Evolutionary conservation across 2,329 filamentous ascomycete species (phyloP).

Genomic region (Aspergillus oerlinghausenensis): DNA sequence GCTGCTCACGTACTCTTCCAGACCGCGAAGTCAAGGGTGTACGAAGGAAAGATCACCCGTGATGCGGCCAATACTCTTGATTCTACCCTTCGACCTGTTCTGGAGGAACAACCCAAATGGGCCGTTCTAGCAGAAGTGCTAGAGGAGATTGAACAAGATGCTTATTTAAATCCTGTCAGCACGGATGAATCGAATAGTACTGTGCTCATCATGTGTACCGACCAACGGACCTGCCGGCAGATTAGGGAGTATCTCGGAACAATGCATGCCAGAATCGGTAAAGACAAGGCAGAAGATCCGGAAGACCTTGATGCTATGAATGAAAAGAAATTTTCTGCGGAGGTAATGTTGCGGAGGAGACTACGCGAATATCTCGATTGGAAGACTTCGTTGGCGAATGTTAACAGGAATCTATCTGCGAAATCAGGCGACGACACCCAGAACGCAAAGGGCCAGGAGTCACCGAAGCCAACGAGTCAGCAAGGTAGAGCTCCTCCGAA

Average conservation of each 20-base stretch:
- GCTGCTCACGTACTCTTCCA: conserved; percentile 92
- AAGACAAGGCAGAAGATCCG: conserved; percentile 38
- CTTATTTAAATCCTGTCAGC: conserved; percentile 74
- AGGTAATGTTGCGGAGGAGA: conserved; percentile 85
- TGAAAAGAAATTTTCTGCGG: conserved; percentile 64
- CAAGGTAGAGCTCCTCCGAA: conserved; percentile 68
- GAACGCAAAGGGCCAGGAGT: conserved; percentile 18
- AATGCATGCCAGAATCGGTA: conserved; percentile 66
- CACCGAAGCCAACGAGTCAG: conserved; percentile 14
- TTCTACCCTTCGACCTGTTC: conserved; percentile 67
- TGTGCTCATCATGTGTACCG: conserved; percentile 92
- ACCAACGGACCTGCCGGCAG: conserved; percentile 79
- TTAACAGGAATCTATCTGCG: conserved; percentile 54
- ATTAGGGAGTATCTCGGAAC: conserved; percentile 86
- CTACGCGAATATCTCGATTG: conserved; percentile 82
- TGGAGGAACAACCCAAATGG: conserved; percentile 97
- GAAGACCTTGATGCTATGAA: conserved; percentile 48
- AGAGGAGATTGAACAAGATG: conserved; percentile 86
- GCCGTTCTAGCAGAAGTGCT: conserved; percentile 79
- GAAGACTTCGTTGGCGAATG: conserved; percentile 83
- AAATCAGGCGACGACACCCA: conserved; percentile 22
- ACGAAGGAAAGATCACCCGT: conserved; percentile 65
- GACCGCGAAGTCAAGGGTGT: conserved; percentile 81
- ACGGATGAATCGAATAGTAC: conserved; percentile 85
- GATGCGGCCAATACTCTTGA: conserved; percentile 48